Evolutionary conservation across 2,329 filamentous ascomycete genomes (phyloP), one percentile per base, ranked within the genome.

Genomic region (Ascochyta rabiei): DNA sequence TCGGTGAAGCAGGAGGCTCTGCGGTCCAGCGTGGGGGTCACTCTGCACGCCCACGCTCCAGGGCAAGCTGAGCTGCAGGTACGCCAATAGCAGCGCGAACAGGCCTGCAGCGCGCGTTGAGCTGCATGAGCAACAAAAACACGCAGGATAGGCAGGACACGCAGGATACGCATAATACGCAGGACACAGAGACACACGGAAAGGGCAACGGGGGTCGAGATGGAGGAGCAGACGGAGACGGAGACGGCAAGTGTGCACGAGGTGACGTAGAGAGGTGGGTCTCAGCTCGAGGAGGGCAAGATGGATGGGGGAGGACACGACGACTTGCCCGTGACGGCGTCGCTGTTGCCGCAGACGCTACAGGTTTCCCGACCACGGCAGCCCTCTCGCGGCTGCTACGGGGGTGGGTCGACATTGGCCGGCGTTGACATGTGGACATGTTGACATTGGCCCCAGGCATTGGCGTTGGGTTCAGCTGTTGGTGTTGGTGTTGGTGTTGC

Each of bases 31-130:
- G 35, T 47, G 49, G 52, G 52, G 52, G 47, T 55, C 24, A 18
- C n/a, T 33, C 38, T 50, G 47, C 52, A 42, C 52, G 35, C 52
- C 52, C 46, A 50, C 42, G 52, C 52, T 13, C 7, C 31, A 8
- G 13, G 13, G 26, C 34, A 41, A 46, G 52, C 45, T 46, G 60
- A 62, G 58, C 49, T 28, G 15, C 10, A 59, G 60, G 28, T 59
- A 59, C 59, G 57, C 64, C 63, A 67, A 56, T 67, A 46, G 60
- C 51, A 45, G 56, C 23, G 44, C 31, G 47, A 39, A 24, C 18
- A 30, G 15, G 34, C 6, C 47, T 12, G 54, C 42, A 30, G 31
- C 21, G 12, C 31, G 49, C 28, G 44, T 44, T 43, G 48, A 39
- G 30, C 24, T 50, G 49, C 48, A 56, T 48, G 56, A 52, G 59